phyloP scores from a whole-genome alignment of 139 green algal genomes.

The Coelastrella sp. region DNA sequence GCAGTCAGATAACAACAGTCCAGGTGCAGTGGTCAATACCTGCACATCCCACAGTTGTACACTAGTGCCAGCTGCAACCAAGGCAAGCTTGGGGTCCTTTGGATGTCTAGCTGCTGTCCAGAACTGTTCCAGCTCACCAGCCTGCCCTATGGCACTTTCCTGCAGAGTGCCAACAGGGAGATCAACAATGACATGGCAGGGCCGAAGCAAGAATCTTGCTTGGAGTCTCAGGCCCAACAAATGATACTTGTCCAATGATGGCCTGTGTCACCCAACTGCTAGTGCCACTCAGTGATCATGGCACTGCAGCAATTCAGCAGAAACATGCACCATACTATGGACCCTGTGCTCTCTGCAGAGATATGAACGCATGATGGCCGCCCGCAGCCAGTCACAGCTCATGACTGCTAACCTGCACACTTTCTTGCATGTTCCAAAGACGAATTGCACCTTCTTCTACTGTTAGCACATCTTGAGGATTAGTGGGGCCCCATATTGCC shows the following conservation, averaged over 20 bases:
- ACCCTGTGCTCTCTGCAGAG: too few relatives aligned
- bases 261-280: too few relatives aligned
- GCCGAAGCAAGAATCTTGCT: background rate
- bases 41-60: conserved; percentile 62
- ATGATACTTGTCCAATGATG: too few relatives aligned
- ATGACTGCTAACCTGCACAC: background rate
- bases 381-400: background rate
- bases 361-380: too few relatives aligned
- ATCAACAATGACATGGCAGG: background rate
- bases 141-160: background rate
- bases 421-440: conserved; percentile 57
- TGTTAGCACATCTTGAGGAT: conserved; percentile 58
- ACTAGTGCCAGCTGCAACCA: conserved; percentile 63
- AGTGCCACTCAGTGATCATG: too few relatives aligned
- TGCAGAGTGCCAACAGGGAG: conserved; percentile 4
- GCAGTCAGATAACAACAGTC: too few relatives aligned
- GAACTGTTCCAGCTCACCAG: conserved; percentile 71
- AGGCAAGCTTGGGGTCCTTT: conserved; percentile 53
- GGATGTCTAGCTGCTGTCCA: conserved; percentile 71
- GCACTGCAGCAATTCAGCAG: too few relatives aligned
- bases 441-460: conserved; percentile 65
- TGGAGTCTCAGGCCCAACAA: too few relatives aligned
- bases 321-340: too few relatives aligned
- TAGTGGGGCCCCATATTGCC: conserved; percentile 60
- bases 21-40: too few relatives aligned